Base-by-base conservation (phyloP, 805 yeast genomes). In the Nakazawaea ishiwadae region DNA sequence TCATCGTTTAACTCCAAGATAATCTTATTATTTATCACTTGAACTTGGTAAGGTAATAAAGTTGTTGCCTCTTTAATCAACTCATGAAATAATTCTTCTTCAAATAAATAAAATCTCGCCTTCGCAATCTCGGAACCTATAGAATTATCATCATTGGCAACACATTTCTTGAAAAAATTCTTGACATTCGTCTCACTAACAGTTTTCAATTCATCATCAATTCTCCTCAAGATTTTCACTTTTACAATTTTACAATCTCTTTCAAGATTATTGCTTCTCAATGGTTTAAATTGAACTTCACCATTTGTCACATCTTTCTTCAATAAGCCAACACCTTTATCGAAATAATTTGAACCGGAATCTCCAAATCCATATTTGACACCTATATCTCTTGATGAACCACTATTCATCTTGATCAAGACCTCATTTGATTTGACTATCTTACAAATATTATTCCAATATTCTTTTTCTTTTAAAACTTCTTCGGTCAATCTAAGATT, bases 331-430 rank as follows among this genome's bases (percentile, higher is more conserved):
- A 82, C 62, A 2, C 97, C 97, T 48, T 75, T 72, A 51, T 86
- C 90, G 42, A 60, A 62, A 52, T 77, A 87, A 16, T 68, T 75
- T 1, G 96, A 85, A 0, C 98, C 99, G 0, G 95, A 79, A 59
- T 90, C 97, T 14, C 84, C 90, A 63, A 77, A 91, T 0, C 98
- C 98, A 55, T 84, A 93, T 52, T 85, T 87, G 28, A 91, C 83
- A 4, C 91, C 95, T 32, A 90, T 71, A 2, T 70, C 65, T 43
- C 64, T 65, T 5, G 78, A 74, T 10, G 77, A 69, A 0, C 72
- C 60, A 42, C 76, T 81, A 40, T 79, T 71, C 19, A 81, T 69
- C 50, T 84, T 85, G 53, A 82, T 80, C 10, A 90, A 58, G 1
- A 80, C 78, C 54, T 86, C 95, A 43, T 72, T 66, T 4, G 64